These are phyloP conservation scores for Cystoderma amianthinum DNA, from an alignment of 768 basidiomycete genomes.

Conservation along the genomic window DNA sequence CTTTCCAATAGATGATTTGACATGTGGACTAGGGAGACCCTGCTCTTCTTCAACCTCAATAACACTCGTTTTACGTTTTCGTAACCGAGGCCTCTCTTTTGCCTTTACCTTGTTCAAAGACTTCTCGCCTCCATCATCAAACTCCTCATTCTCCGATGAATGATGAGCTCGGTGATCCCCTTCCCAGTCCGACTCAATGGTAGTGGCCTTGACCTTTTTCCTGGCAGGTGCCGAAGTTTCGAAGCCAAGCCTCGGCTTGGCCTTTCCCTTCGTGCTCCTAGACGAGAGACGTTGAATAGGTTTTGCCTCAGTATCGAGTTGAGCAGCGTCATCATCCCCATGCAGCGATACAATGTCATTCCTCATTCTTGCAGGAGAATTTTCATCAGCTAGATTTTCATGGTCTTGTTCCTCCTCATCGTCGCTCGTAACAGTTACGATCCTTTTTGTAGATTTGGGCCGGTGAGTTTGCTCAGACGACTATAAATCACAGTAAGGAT, in stretches of 20 bases:
- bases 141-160: not conserved
- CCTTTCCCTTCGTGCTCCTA: constrained; percentile 6
- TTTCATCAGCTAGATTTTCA: constrained; percentile 1
- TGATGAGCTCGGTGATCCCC: constrained; percentile 6
- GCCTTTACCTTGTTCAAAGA: not conserved
- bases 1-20: constrained; percentile 12
- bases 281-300: constrained; percentile 4
- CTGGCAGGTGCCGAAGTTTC: not conserved
- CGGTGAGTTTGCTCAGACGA: constrained; percentile 9
- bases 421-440: constrained; percentile 19
- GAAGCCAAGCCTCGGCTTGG: not conserved
- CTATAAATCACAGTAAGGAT: constrained; percentile 4
- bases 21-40: not conserved
- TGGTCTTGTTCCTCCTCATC: constrained; percentile 14
- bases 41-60: not conserved
- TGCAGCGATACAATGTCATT: not conserved
- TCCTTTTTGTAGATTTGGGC: constrained; percentile 17
- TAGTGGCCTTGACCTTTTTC: constrained; percentile 10
- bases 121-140: constrained; percentile 1
- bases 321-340: constrained; percentile 3
- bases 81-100: not conserved
- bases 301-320: constrained; percentile 9
- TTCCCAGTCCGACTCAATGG: constrained; percentile 13
- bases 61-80: not conserved
- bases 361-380: not conserved